Evolutionary conservation across 208 protist genomes (phyloP), one percentile per base, ranked within the genome.

Genomic region (Trypanosoma melophagium): DNA sequence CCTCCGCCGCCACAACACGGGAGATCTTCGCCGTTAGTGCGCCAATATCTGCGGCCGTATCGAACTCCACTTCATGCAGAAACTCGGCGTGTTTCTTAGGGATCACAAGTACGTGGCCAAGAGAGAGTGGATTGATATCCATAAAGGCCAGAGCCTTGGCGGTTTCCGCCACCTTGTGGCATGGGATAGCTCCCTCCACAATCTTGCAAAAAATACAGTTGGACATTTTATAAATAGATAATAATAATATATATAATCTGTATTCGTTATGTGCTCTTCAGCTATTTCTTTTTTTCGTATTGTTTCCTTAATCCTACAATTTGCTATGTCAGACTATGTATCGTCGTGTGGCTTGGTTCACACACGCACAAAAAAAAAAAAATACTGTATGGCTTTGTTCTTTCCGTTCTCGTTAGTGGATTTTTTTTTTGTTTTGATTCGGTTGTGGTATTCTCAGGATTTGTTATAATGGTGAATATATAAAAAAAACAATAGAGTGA

Each of bases 171-270:
- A 96, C 83, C 69, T 94, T 94, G 72, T 90, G 83, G 73, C 85
- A 93, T 9, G 91, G 91, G 22, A 94, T 93, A 17, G 65, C 49
- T 14, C 91, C 91, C 8, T 80, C 72, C 16, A 95, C 69, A 67
- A 96, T 94, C 54, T 83, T 91, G 76, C 91, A 96, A 74, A 96
- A 96, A 56, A 96, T 86, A 68, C 91, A 96, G 44, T 47, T 40
- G 16, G 66, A 69, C 73, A 78, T 78, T 50, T 22, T 21, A 58
- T 59, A 49, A 10, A 67, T 41, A 22, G 31, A 67, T 55, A 40
- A n/a, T n/a, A n/a, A n/a, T n/a, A n/a, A n/a, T n/a, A n/a, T n/a
- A n/a, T n/a, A n/a, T n/a, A n/a, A n/a, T n/a, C n/a, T n/a, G n/a
- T n/a, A n/a, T n/a, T n/a, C n/a, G n/a, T n/a, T n/a, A n/a, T n/a